Evolutionary conservation across 352 stramenopile genomes (phyloP).

Genomic region (Thalassiosira mediterranea): DNA sequence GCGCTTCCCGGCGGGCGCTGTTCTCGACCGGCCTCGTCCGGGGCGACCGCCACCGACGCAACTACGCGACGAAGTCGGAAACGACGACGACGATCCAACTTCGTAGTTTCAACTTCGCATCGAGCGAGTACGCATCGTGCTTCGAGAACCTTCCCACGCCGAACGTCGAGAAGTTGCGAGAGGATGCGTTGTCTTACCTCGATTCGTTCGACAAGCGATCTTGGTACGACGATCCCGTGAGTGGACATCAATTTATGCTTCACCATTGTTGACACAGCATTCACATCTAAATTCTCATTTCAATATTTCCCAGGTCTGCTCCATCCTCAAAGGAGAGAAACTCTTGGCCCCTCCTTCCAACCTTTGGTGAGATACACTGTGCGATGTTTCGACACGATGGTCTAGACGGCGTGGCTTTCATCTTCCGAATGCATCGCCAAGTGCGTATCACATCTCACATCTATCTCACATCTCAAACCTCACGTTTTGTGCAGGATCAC

Average conservation of each 20-base stretch:
- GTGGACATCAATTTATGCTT: conserved; percentile 8
- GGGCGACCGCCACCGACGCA: no score
- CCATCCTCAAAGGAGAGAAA: conserved; percentile 70
- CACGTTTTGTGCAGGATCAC: conserved; percentile 45
- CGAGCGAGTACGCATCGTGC: conserved; percentile 66
- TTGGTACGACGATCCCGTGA: conserved; percentile 79
- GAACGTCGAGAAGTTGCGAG: conserved; percentile 51
- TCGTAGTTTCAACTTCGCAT: conserved; percentile 77
- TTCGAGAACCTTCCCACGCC: conserved; percentile 68
- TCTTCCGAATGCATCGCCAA: conserved; percentile 12
- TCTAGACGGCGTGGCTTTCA: neutral
- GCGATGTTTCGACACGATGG: neutral
- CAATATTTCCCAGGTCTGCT: conserved; percentile 40
- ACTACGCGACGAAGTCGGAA: no score
- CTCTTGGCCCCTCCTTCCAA: conserved; percentile 37
- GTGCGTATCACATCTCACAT: no score
- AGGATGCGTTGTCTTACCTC: conserved; percentile 67
- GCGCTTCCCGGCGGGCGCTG: no score
- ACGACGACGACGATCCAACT: neutral
- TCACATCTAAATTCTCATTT: neutral
- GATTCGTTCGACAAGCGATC: conserved; percentile 66
- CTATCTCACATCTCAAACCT: conserved; percentile 7
- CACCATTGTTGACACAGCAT: conserved; percentile 5
- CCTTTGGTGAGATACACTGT: conserved; percentile 14
- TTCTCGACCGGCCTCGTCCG: no score